phyloP scores from a whole-genome alignment of 2,329 filamentous ascomycete species.

The Tolypocladium paradoxum region DNA sequence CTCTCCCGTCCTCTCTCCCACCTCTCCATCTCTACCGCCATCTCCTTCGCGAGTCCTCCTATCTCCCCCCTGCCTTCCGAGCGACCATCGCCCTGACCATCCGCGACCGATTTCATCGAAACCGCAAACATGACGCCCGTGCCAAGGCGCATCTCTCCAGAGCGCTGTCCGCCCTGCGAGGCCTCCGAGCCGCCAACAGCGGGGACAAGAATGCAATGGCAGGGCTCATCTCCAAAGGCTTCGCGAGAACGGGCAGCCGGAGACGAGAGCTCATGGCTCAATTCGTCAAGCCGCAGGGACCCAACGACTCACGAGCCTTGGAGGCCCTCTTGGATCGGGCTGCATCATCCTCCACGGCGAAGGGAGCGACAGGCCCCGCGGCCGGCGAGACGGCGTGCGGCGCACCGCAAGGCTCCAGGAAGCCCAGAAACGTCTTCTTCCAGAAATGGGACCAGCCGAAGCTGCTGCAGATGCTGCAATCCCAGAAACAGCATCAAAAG shows the following conservation, averaged over 20 bases:
- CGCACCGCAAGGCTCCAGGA: slow-evolving; percentile 1
- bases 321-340: slow-evolving; percentile 16
- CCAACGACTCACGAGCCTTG: slow-evolving; percentile 29
- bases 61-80: slow-evolving; percentile 43
- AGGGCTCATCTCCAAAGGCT: slow-evolving; percentile 35
- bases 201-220: slow-evolving; percentile 38
- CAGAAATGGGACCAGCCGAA: slow-evolving; percentile 39
- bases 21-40: slow-evolving; percentile 40
- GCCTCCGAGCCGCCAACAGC: slow-evolving; percentile 40
- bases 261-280: slow-evolving; percentile 35
- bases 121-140: slow-evolving; percentile 18
- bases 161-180: slow-evolving; percentile 32
- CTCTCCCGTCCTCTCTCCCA: slow-evolving; percentile 13
- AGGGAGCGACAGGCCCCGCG: neutral
- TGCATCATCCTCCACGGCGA: neutral
- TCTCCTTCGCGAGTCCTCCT: slow-evolving; percentile 49
- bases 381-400: neutral
- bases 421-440: slow-evolving; percentile 23
- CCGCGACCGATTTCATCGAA: slow-evolving; percentile 32
- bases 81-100: slow-evolving; percentile 32
- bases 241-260: slow-evolving; percentile 41
- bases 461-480: slow-evolving; percentile 27
- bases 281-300: slow-evolving; percentile 25
- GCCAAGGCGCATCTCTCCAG: slow-evolving; percentile 23
- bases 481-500: slow-evolving; percentile 27